A percentile compares a stretch with the other conserved stretches of the same genome.
Evolutionary conservation across 768 basidiomycete species (phyloP).

Genomic region (Kondoa subrosea): DNA sequence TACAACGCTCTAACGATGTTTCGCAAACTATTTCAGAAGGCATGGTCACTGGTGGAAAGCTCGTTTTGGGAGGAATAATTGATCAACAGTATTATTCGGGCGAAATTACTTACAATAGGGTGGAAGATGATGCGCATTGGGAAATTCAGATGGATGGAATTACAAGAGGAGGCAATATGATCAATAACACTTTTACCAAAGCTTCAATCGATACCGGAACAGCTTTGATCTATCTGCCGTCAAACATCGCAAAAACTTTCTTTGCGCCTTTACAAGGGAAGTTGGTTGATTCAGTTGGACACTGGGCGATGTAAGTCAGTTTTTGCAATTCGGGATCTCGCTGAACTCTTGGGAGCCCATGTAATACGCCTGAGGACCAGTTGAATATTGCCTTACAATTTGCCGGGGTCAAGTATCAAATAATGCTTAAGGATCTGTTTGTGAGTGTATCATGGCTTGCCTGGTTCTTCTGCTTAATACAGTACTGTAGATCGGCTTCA

Average conservation of each 20-base stretch:
- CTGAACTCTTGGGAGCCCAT: too few relatives aligned
- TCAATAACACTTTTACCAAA: background rate
- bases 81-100: background rate
- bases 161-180: background rate
- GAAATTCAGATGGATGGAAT: conserved; percentile 6
- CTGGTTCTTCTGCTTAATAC: background rate
- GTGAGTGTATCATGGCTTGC: conserved; percentile 10
- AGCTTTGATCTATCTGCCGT: conserved; percentile 32
- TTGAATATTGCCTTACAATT: background rate
- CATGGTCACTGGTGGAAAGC: background rate
- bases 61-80: background rate
- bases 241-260: conserved; percentile 35
- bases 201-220: conserved; percentile 33
- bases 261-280: conserved; percentile 8
- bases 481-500: background rate
- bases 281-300: background rate
- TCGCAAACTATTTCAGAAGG: background rate
- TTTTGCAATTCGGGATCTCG: too few relatives aligned
- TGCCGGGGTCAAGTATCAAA: background rate
- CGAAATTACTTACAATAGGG: background rate
- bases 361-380: background rate
- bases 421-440: background rate
- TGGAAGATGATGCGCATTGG: background rate
- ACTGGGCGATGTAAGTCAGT: background rate
- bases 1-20: background rate